Conservation (phyloP, 495 filamentous ascomycete species). For the Penicillium ucsense region DNA sequence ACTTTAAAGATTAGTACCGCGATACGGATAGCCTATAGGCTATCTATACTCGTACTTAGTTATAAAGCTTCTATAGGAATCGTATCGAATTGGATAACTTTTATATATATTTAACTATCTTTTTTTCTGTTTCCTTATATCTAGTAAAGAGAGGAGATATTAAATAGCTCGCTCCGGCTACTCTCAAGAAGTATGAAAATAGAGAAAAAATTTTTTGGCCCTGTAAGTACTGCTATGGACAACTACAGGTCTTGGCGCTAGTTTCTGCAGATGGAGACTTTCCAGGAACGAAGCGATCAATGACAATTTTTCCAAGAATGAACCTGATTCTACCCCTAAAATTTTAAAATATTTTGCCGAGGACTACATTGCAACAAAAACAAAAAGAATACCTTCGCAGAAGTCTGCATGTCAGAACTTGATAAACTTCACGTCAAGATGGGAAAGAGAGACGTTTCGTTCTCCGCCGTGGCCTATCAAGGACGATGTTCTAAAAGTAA, state of each 20-base stretch:
- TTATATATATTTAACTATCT: too few species aligned
- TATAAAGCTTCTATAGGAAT: too few species aligned
- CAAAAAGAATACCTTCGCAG: slow-evolving; percentile 1
- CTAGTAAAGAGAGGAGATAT: too few species aligned
- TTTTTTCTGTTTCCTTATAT: too few species aligned
- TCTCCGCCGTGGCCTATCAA: not conserved
- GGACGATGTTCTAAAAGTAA: not conserved
- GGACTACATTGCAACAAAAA: slow-evolving; percentile 3
- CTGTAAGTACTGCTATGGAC: slow-evolving; percentile 2
- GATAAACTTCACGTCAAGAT: slow-evolving; percentile 3
- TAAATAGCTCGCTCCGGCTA: slow-evolving; percentile 11
- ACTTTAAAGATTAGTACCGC: too few species aligned
- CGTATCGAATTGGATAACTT: too few species aligned
- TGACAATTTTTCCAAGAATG: slow-evolving; percentile 3
- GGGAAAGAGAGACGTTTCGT: slow-evolving; percentile 5
- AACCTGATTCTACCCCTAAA: slow-evolving; percentile 1
- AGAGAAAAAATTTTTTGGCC: slow-evolving; percentile 1
- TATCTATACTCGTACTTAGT: too few species aligned
- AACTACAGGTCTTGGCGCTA: not conserved
- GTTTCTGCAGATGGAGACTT: slow-evolving; percentile 8
- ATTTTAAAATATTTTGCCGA: slow-evolving; percentile 6
- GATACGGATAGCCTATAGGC: too few species aligned
- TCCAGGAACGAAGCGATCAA: slow-evolving; percentile 1
- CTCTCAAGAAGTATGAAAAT: slow-evolving; percentile 11
- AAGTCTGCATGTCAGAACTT: slow-evolving; percentile 4